Base-by-base conservation (phyloP, 768 basidiomycete genomes). In the Sporobolomyces pararoseus region DNA sequence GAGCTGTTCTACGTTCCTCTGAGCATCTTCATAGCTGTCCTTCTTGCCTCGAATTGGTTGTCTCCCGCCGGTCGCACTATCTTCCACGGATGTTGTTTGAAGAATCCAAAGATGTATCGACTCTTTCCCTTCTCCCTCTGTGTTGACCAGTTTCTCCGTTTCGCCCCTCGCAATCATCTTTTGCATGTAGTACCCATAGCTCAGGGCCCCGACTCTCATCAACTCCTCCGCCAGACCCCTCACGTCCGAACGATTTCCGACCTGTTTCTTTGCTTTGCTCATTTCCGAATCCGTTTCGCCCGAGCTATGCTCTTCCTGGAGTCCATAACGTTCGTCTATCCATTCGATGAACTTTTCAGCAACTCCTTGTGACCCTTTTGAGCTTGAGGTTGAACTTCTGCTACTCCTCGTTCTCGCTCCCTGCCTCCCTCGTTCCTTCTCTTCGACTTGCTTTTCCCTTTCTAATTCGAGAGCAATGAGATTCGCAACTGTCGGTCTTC, bases 101-200 rank as follows among this genome's bases (percentile, higher is more conserved):
- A 70, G 9, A n/a, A 70, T 62, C 69, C 69, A 70, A 2, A 70
- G 47, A 31, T 70, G 69, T 1, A 66, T 10, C 32, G 59, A 62
- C 17, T 29, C 50, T 25, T 54, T 37, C 12, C n/a, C 31, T 13
- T 17, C 46, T 14, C 23, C 21, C 13, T 14, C 46, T 12, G 46
- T 7, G 10, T 47, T 47, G 6, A n/a, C n/a, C n/a, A n/a, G n/a
- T n/a, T 21, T 12, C 21, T 71, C 73, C 19, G 73, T 74, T 64
- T 74, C 73, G 14, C 73, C 73, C 19, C 73, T 54, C 29, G 73
- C 73, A 50, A 74, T 74, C 66, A 74, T 71, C 7, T 63, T 51
- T 63, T 74, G 73, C 50, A 74, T 52, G 47, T 74, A 74, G 3
- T 51, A 29, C 32, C 68, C 66, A 39, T 68, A 68, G 49, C 34